A percentile compares a stretch with the other conserved stretches of the same genome.
Conservation (phyloP, 306 rosid species). For the Fagus sylvatica region DNA sequence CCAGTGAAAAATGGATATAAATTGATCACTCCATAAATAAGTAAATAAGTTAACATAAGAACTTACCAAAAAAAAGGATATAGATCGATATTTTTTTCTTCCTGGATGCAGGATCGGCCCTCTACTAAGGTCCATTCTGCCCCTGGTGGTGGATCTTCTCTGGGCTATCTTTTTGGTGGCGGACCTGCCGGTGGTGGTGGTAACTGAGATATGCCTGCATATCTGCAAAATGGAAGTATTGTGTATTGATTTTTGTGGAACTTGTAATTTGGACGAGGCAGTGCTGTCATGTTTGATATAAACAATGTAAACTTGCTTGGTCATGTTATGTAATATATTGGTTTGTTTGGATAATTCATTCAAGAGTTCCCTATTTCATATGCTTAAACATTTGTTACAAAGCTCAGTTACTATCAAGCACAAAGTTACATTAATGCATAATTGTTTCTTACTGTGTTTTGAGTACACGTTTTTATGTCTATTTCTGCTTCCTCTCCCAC, state of each 20-base stretch:
- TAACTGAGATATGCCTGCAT: constrained; percentile 43
- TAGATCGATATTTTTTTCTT: constrained; percentile 6
- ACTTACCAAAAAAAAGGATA: background rate
- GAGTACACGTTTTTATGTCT: background rate
- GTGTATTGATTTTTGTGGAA: constrained; percentile 33
- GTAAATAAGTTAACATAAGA: no score
- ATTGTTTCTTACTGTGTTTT: background rate
- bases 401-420: constrained; percentile 34
- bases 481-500: no score
- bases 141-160: constrained; percentile 96
- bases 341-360: constrained; percentile 49
- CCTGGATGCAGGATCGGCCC: constrained; percentile 85
- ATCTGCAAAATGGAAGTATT: background rate
- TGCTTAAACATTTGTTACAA: constrained; percentile 52
- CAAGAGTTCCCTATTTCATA: constrained; percentile 46
- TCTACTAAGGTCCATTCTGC: constrained; percentile 97
- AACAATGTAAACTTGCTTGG: constrained; percentile 37
- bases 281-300: constrained; percentile 36
- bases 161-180: constrained; percentile 88
- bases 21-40: background rate
- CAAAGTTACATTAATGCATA: constrained; percentile 25
- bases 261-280: constrained; percentile 33
- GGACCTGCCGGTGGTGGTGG: constrained; percentile 45
- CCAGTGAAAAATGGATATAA: no score
- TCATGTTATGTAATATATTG: constrained; percentile 64